Evolutionary conservation across 371 early-diverging fungal species (phyloP).

Genomic region (Actinomucor elegans): DNA sequence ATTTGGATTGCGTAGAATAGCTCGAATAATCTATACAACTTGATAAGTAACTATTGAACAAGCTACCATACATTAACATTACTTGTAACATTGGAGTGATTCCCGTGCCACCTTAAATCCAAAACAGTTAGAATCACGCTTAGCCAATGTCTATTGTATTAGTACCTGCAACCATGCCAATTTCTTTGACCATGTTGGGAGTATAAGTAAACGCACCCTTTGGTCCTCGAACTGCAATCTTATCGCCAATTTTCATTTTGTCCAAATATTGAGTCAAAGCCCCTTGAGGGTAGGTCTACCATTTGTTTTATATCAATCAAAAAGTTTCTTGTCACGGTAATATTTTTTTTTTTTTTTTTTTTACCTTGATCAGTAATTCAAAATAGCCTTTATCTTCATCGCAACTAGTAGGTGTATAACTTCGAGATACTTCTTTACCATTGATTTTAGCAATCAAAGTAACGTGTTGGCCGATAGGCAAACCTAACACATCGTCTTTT

Average conservation of each 20-base stretch:
- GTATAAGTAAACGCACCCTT: conserved; percentile 86
- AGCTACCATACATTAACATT: background rate
- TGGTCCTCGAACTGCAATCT: conserved; percentile 77
- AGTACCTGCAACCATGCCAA: conserved; percentile 89
- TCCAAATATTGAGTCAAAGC: conserved; percentile 70
- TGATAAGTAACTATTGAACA: background rate
- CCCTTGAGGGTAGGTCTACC: conserved; percentile 78
- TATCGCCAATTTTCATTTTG: conserved; percentile 70
- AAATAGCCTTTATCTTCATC: conserved; percentile 79
- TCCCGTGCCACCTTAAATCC: conserved; percentile 66
- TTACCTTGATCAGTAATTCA: conserved; percentile 87
- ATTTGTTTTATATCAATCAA: background rate
- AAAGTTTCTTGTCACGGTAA: background rate
- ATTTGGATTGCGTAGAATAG: conserved; percentile 67
- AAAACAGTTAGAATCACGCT: background rate
- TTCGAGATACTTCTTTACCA: conserved; percentile 78
- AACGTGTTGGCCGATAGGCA: conserved; percentile 91
- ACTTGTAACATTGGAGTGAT: conserved; percentile 91
- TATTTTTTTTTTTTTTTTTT: background rate
- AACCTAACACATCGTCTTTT: conserved; percentile 60
- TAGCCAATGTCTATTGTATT: background rate
- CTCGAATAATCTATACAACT: conserved; percentile 60
- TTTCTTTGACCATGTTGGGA: conserved; percentile 70
- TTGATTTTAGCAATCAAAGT: conserved; percentile 71
- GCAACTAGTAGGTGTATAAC: conserved; percentile 88